Evolutionary conservation across 352 stramenopile species (phyloP).

Genomic region (Phytophthora pseudosyringae): DNA sequence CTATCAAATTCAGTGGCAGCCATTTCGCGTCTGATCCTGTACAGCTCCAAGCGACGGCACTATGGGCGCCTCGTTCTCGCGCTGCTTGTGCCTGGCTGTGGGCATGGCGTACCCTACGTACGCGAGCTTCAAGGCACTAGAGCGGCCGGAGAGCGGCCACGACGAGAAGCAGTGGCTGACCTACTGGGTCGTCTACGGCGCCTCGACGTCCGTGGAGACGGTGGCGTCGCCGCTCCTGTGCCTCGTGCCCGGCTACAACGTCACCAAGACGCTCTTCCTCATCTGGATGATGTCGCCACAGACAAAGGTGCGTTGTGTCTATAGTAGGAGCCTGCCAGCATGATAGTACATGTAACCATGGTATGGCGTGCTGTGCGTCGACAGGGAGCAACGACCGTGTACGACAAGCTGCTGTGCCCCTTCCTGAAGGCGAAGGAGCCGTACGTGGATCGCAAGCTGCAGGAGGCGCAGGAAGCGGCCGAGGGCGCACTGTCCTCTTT

Average conservation of each 20-base stretch:
- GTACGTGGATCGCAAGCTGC: slow-evolving; percentile 68
- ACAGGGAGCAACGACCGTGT: slow-evolving; percentile 73
- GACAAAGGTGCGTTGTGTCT: slow-evolving; percentile 64
- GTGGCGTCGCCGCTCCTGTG: slow-evolving; percentile 53
- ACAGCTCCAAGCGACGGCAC: background rate
- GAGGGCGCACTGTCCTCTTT: slow-evolving; percentile 61
- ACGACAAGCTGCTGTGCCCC: slow-evolving; percentile 61
- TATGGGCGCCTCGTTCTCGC: slow-evolving; percentile 66
- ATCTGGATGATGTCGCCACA: slow-evolving; percentile 96
- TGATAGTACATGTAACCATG: slow-evolving; percentile 6
- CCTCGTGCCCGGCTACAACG: slow-evolving; percentile 95
- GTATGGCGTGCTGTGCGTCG: background rate
- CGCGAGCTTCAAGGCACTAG: slow-evolving; percentile 79
- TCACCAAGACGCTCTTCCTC: slow-evolving; percentile 95
- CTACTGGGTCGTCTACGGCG: slow-evolving; percentile 97
- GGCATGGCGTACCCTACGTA: slow-evolving; percentile 73
- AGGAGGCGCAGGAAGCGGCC: slow-evolving; percentile 49
- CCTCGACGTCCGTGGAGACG: slow-evolving; percentile 93
- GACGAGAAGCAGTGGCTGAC: slow-evolving; percentile 90
- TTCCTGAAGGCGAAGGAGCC: slow-evolving; percentile 79
- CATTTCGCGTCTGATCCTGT: slow-evolving; percentile 12
- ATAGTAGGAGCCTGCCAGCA: background rate
- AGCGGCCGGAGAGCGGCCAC: slow-evolving; percentile 49
- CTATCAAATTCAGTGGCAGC: slow-evolving; percentile 9
- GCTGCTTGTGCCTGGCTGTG: slow-evolving; percentile 56